Base-by-base conservation (phyloP, 768 basidiomycete species). In the Lactarius vividus region DNA sequence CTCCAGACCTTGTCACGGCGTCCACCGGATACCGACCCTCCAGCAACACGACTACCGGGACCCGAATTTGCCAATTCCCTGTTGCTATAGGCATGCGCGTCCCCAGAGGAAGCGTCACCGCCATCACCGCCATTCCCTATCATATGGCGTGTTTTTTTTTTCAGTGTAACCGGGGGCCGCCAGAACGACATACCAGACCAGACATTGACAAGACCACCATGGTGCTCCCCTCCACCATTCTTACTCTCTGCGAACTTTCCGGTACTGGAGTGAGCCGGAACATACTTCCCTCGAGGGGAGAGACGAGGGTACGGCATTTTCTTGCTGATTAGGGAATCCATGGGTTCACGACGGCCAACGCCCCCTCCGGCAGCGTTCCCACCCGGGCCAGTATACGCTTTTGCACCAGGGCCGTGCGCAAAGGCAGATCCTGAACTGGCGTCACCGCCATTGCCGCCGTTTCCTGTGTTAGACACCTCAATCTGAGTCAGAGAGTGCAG, bases 401-500 rank as follows among this genome's bases (percentile, higher is more conserved):
- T 67, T 7, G 61, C 65, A n/a, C 61, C 61, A 37, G 56, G 49
- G 42, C 66, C 66, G 23, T 42, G 23, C 16, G 61, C 57, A 46
- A 23, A 63, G 18, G 59, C 58, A 57, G 3, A 26, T 28, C 67
- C 67, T 1, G 67, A 68, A 35, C 31, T 57, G 29, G 70, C 69
- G 15, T 59, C 54, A 23, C 71, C 70, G 8, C 71, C 71, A n/a
- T 71, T 46, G 2, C 70, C 70, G 15, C 70, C 70, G 29, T 71
- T 71, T 26, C 58, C 63, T 71, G 35, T 11, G 18, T 57, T 33
- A 31, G 5, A n/a, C 15, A n/a, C 35, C 20, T 57, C 20, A 66
- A 61, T 37, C 23, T 28, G 31, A 39, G 18, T 20, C 39, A 16
- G n/a, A 39, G 28, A 61, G 15, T 39, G 23, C n/a, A 13, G 7